These are phyloP conservation scores for Cicer arietinum DNA, from an alignment of 306 rosid species.

Conservation along the genomic window DNA sequence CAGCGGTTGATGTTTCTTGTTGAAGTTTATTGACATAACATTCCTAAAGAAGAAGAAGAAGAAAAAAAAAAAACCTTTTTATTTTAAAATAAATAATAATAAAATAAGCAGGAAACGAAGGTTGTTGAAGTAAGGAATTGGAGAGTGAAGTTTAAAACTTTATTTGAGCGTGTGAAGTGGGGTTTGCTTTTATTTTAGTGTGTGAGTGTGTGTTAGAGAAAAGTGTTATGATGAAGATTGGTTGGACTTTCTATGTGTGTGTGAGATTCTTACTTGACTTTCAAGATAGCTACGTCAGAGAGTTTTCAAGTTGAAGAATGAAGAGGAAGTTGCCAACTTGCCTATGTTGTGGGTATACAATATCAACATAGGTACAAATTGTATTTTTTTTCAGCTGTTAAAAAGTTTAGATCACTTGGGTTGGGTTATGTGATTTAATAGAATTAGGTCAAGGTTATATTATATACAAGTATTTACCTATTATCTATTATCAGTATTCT, in stretches of 20 bases:
- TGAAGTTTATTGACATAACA: background rate
- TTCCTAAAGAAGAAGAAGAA: too few relatives aligned
- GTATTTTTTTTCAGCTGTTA: too few relatives aligned
- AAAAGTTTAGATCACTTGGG: too few relatives aligned
- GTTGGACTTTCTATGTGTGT: constrained; percentile 20
- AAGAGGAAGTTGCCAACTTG: background rate
- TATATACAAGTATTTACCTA: too few relatives aligned
- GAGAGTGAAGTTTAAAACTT: constrained; percentile 43
- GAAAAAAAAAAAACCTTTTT: background rate
- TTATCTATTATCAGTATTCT: too few relatives aligned
- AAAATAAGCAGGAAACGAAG: background rate
- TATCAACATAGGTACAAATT: too few relatives aligned
- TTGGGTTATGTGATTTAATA: too few relatives aligned
- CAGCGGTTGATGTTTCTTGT: background rate
- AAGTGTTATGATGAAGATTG: constrained; percentile 34
- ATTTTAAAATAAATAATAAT: background rate
- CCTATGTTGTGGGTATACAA: too few relatives aligned
- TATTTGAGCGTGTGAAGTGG: constrained; percentile 35
- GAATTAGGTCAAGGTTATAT: too few relatives aligned
- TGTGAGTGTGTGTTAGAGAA: constrained; percentile 30
- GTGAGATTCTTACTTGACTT: constrained; percentile 64
- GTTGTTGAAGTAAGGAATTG: constrained; percentile 11
- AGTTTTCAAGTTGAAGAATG: constrained; percentile 1
- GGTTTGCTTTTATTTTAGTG: constrained; percentile 5
- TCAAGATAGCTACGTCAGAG: constrained; percentile 48